phyloP scores from a whole-genome alignment of 2,329 filamentous ascomycete species.

The Mycocentrospora acerina region DNA sequence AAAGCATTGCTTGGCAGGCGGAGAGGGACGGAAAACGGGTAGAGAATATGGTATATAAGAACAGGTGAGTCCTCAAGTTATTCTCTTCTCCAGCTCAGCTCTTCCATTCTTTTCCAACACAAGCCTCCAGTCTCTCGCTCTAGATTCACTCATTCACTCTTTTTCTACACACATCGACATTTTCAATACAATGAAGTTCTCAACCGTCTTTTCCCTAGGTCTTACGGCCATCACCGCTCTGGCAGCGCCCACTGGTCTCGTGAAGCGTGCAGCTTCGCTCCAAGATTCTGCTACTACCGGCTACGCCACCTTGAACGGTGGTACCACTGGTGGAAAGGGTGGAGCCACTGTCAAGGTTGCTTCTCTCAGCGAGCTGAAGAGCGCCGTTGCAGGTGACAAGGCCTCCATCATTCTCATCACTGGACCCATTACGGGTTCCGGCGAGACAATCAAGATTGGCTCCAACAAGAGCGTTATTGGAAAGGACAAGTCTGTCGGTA shows the following conservation, averaged over 20 bases:
- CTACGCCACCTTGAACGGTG: constrained; percentile 38
- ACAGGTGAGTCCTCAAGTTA: constrained; percentile 1
- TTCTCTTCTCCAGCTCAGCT: constrained; percentile 14
- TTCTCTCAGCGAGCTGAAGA: constrained; percentile 43
- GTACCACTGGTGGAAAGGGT: constrained; percentile 44
- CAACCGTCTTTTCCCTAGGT: constrained; percentile 30
- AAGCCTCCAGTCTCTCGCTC: constrained; percentile 15
- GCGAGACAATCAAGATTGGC: constrained; percentile 47
- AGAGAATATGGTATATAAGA: constrained; percentile 12
- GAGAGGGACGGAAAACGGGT: constrained; percentile 2
- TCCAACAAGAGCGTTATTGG: constrained; percentile 57
- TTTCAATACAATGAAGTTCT: constrained; percentile 32
- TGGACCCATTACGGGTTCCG: constrained; percentile 47
- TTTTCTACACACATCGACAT: constrained; percentile 9
- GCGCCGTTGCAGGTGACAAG: constrained; percentile 47
- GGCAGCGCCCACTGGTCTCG: constrained; percentile 31
- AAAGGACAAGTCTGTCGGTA: constrained; percentile 47
- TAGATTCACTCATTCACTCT: constrained; percentile 16
- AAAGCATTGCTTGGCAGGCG: constrained; percentile 7
- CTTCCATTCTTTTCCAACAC: constrained; percentile 18
- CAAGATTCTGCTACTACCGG: constrained; percentile 32
- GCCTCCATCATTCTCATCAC: constrained; percentile 51
- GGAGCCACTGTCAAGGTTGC: constrained; percentile 39
- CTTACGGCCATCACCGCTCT: constrained; percentile 34
- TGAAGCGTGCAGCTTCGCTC: constrained; percentile 30